A percentile compares a stretch with the other conserved stretches of the same genome.
phyloP scores from a whole-genome alignment of 768 basidiomycete genomes.

The Trametes punicea region DNA sequence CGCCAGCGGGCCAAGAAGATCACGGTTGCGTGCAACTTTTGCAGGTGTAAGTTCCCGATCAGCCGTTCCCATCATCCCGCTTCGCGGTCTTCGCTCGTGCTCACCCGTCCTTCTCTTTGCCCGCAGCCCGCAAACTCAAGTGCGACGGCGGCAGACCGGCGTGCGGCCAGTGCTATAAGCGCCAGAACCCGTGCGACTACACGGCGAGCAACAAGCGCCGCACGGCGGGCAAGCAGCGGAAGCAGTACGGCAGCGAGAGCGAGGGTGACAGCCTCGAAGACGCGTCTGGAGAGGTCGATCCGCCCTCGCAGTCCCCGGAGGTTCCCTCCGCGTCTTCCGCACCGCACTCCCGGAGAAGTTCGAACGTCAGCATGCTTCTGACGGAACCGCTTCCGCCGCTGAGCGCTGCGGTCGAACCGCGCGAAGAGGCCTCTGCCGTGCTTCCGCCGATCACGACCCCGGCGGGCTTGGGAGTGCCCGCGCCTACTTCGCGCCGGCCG shows the following conservation, averaged over 20 bases:
- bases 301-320: conserved; percentile 55
- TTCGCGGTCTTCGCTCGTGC: not conserved
- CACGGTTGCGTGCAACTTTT: conserved; percentile 88
- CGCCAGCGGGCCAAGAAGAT: conserved; percentile 81
- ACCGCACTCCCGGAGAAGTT: conserved; percentile 27
- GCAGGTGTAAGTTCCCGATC: conserved; percentile 62
- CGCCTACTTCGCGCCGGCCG: conserved; percentile 5
- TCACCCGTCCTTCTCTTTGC: conserved; percentile 7
- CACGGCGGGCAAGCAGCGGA: conserved; percentile 47
- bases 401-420: conserved; percentile 22
- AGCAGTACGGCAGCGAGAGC: conserved; percentile 43
- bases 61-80: not conserved
- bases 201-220: conserved; percentile 74
- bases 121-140: conserved; percentile 78
- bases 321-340: conserved; percentile 27
- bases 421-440: conserved; percentile 18
- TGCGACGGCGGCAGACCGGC: conserved; percentile 85
- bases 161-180: conserved; percentile 78
- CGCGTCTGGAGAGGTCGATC: conserved; percentile 39
- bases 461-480: not conserved
- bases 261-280: conserved; percentile 50
- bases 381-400: conserved; percentile 25
- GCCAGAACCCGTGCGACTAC: conserved; percentile 77
- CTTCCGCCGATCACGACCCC: conserved; percentile 20
- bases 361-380: conserved; percentile 27